These are phyloP conservation scores for Trichoderma semiorbis DNA, from an alignment of 2,329 filamentous ascomycete genomes.

Conservation along the genomic window DNA sequence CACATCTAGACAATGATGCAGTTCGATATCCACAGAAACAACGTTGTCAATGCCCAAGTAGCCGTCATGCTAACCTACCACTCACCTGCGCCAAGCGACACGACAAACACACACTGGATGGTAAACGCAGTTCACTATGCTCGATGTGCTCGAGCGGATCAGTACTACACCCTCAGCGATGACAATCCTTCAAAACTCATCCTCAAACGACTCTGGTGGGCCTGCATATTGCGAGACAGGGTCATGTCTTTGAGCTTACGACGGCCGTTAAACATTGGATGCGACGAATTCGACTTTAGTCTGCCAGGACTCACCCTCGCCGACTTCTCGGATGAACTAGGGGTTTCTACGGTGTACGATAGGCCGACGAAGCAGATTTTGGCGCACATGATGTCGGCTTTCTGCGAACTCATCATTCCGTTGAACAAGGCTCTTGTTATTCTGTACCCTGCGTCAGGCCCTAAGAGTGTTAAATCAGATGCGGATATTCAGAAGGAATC, in stretches of 20 bases:
- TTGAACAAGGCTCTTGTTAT: background rate
- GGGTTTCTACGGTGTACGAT: conserved; percentile 7
- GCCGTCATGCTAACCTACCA: conserved; percentile 12
- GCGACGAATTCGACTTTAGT: conserved; percentile 9
- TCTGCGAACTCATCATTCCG: conserved; percentile 10
- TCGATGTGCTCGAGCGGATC: conserved; percentile 8
- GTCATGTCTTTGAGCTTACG: conserved; percentile 12
- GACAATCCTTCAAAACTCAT: background rate
- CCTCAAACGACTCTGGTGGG: conserved; percentile 17
- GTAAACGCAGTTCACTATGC: conserved; percentile 7
- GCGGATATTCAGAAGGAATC: background rate
- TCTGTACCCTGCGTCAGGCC: background rate
- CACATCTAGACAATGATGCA: background rate
- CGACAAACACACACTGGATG: conserved; percentile 14
- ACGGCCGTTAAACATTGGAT: conserved; percentile 1
- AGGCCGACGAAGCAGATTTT: conserved; percentile 7
- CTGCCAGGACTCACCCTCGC: background rate
- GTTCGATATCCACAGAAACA: conserved; percentile 9
- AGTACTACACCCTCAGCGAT: background rate
- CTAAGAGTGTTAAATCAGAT: background rate
- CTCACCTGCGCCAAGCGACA: background rate
- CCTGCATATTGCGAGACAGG: conserved; percentile 7
- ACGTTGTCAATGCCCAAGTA: conserved; percentile 11
- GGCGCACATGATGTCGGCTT: conserved; percentile 1
- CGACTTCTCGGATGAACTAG: conserved; percentile 4